Conservation (phyloP, 108 stramenopile genomes). For the Nitzschia sp. region DNA sequence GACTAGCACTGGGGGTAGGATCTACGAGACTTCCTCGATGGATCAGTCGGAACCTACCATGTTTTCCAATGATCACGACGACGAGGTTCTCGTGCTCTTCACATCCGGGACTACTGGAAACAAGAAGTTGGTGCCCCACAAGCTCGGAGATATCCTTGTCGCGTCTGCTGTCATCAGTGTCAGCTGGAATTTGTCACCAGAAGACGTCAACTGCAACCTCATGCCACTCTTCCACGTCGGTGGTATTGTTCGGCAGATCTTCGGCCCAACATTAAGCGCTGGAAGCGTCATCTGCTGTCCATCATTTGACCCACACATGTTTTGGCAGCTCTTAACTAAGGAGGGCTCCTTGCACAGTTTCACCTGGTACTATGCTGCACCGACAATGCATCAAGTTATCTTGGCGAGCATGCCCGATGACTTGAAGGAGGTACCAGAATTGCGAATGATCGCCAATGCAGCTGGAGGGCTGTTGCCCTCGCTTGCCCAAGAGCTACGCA, state of each 20-base stretch:
- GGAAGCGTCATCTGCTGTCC: conserved; percentile 58
- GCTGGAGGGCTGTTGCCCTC: conserved; percentile 55
- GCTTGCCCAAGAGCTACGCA: conserved; percentile 38
- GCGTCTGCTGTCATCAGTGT: conserved; percentile 46
- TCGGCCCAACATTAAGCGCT: conserved; percentile 40
- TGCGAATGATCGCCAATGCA: conserved; percentile 67
- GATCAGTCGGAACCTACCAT: conserved; percentile 5
- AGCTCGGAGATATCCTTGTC: conserved; percentile 36
- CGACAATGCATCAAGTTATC: conserved; percentile 71
- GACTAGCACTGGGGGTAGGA: not conserved
- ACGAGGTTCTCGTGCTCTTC: conserved; percentile 55
- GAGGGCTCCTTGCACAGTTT: conserved; percentile 1
- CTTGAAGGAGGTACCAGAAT: not conserved
- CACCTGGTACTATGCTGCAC: conserved; percentile 73
- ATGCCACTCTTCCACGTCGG: conserved; percentile 77
- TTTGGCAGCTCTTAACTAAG: conserved; percentile 39
- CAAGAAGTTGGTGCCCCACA: conserved; percentile 64
- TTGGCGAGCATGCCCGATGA: conserved; percentile 4
- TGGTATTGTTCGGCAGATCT: conserved; percentile 47
- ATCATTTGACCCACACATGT: conserved; percentile 41
- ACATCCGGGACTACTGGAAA: conserved; percentile 70
- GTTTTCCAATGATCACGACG: conserved; percentile 27
- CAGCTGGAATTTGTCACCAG: conserved; percentile 42
- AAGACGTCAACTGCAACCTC: conserved; percentile 61
- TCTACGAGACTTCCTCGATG: conserved; percentile 6